Evolutionary conservation across 129 eudicot species (phyloP), one percentile per base, ranked within the genome.

Genomic region (Rutidosis leptorrhynchoides): DNA sequence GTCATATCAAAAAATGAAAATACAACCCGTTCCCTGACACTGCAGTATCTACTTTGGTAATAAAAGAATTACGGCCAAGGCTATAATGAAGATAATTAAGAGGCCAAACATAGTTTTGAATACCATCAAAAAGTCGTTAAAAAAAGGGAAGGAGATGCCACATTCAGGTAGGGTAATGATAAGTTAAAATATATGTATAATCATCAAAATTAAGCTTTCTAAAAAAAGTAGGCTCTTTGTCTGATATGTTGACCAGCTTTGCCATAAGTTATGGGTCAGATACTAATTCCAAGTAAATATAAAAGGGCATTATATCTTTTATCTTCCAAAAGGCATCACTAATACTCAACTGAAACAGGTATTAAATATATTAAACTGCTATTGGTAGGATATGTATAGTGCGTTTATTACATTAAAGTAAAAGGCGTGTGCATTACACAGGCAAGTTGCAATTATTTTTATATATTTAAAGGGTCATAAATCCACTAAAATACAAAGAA

Each of bases 361-460:
- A 49, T 16, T 19, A 49, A 23, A n/a, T 49, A 49, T 20, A 4
- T 7, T 14, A 46, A 46, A 33, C 42, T 33, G 53, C 55, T 5
- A 48, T 4, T 48, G 9, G 22, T 17, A 48, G 55, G 55, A 19
- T n/a, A 19, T 48, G 21, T 17, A 48, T 2, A 11, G 3, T 11
- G 46, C 12, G 23, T 48, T 48, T 17, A 48, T 21, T 17, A 48
- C 17, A 48, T 48, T 6, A 19, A 48, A 48, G 20, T 48, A 17
- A n/a, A 48, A 48, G 55, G 55, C 5, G 55, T n/a, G 55, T 17
- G 16, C 58, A 19, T 20, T 5, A 53, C 28, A 54, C 2, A 54
- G 1, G 59, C 59, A 54, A 22, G 59, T 54, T 54, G 59, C 59
- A 54, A 23, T n/a, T 17, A 20, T 49, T 49, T n/a, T 17, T 49